Evolutionary conservation across 805 yeast species (phyloP).

Genomic region (Saturnispora serradocipensis): DNA sequence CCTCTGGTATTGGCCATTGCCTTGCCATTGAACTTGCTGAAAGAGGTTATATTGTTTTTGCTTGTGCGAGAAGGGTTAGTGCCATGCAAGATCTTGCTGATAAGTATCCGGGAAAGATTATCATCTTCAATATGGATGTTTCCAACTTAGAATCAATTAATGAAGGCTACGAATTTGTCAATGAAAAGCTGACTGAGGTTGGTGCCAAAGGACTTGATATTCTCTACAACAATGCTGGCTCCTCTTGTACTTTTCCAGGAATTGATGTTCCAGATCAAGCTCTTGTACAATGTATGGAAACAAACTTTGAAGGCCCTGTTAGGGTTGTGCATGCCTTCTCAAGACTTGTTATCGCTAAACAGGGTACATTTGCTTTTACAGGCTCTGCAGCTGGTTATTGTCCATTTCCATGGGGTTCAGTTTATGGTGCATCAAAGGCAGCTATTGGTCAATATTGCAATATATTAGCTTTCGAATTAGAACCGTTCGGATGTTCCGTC

Average conservation of each 20-base stretch:
- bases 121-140: slow-evolving; percentile 49
- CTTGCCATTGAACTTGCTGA: slow-evolving; percentile 36
- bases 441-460: slow-evolving; percentile 68
- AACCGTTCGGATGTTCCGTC: slow-evolving; percentile 64
- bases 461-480: slow-evolving; percentile 54
- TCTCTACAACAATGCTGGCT: slow-evolving; percentile 58
- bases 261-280: slow-evolving; percentile 47
- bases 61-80: slow-evolving; percentile 61
- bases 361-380: slow-evolving; percentile 65
- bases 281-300: slow-evolving; percentile 44
- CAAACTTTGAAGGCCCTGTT: slow-evolving; percentile 64
- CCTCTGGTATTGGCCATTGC: slow-evolving; percentile 49
- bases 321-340: slow-evolving; percentile 50
- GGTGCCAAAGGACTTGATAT: slow-evolving; percentile 38
- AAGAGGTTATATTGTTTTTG: slow-evolving; percentile 48
- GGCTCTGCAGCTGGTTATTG: slow-evolving; percentile 61
- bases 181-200: slow-evolving; percentile 11
- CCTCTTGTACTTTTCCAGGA: slow-evolving; percentile 59
- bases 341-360: slow-evolving; percentile 38
- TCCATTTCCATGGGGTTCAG: slow-evolving; percentile 63
- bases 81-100: slow-evolving; percentile 44
- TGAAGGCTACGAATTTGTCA: slow-evolving; percentile 35
- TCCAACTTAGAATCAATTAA: slow-evolving; percentile 39
- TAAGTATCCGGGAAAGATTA: slow-evolving; percentile 32
- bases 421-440: slow-evolving; percentile 63